Evolutionary conservation across 2,329 filamentous ascomycete genomes (phyloP), one percentile per base, ranked within the genome.

Genomic region (Claviceps africana): DNA sequence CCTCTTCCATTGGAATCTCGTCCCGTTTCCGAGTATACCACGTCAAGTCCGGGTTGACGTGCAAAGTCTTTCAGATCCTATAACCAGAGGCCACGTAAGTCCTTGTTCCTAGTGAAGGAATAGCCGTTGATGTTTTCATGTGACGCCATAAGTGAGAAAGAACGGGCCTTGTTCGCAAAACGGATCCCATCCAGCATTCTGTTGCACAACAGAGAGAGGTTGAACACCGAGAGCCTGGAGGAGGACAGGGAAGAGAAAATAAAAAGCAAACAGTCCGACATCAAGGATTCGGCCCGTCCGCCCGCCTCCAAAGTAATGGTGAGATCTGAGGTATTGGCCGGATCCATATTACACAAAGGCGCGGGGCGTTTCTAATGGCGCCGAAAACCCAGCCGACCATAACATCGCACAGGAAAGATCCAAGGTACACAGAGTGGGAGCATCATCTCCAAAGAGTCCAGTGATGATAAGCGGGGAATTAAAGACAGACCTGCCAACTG

Each of bases 11-110:
- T 88, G 59, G 85, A 86, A 67, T 95, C 90, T 64, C 91, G 89
- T 62, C 84, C 85, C 55, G 94, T 94, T 73, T 98, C 93, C 59
- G 90, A 96, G 70, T 95, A 98, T 64, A 98, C 93, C 59, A 98
- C 93, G 69, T 97, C 93, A 70, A 95, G 81, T 70, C 89, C 89
- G 69, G 91, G 94, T 70, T 94, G 88, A 67, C 93, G 89, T 57
- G 93, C 93, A 72, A 98, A 98, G 70, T 98, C 93, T 86, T 98
- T 98, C 51, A 98, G 83, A 72, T 98, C 93, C 93, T 98, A 89
- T 73, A 83, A 75, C 78, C 78, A 82, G 77, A 78, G 72, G 80
- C 79, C 80, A 79, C 78, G 85, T 93, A 87, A 90, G 86, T 89
- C 73, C 79, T 69, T 73, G 68, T 80, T 77, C 75, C 77, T 73